Evolutionary conservation across 192 early-diverging fungal species (phyloP).

Genomic region (Backusella mclennaniae): DNA sequence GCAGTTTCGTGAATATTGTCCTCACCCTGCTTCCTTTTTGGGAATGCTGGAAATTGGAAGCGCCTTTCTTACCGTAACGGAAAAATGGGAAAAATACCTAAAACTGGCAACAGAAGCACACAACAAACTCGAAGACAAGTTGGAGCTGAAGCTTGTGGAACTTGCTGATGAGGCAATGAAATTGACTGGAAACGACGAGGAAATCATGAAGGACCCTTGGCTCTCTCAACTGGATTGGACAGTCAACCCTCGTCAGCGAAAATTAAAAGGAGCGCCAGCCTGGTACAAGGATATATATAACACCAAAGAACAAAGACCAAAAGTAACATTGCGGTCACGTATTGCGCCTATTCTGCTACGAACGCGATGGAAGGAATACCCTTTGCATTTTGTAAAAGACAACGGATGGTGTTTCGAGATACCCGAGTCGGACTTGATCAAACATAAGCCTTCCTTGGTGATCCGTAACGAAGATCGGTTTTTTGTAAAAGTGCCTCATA

Average conservation of each 20-base stretch:
- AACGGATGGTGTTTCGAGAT: slow-evolving; percentile 83
- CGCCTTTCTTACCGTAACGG: slow-evolving; percentile 76
- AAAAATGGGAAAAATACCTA: slow-evolving; percentile 80
- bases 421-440: neutral
- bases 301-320: slow-evolving; percentile 49
- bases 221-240: slow-evolving; percentile 79
- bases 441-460: slow-evolving; percentile 33
- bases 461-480: slow-evolving; percentile 38
- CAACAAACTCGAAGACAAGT: slow-evolving; percentile 45
- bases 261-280: slow-evolving; percentile 59
- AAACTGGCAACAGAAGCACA: slow-evolving; percentile 53
- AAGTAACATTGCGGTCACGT: slow-evolving; percentile 69
- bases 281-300: slow-evolving; percentile 88
- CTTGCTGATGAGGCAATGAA: slow-evolving; percentile 41
- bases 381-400: slow-evolving; percentile 63
- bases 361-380: slow-evolving; percentile 80
- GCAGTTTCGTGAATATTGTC: slow-evolving; percentile 75
- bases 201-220: slow-evolving; percentile 73
- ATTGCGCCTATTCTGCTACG: slow-evolving; percentile 79
- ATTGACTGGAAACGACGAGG: slow-evolving; percentile 20
- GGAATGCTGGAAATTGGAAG: slow-evolving; percentile 89
- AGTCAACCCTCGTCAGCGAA: slow-evolving; percentile 40
- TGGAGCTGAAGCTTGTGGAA: slow-evolving; percentile 45
- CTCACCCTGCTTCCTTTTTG: slow-evolving; percentile 91
- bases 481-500: slow-evolving; percentile 78